Base-by-base conservation (phyloP, 2,329 filamentous ascomycete genomes). In the Pseudogymnoascus verrucosus region DNA sequence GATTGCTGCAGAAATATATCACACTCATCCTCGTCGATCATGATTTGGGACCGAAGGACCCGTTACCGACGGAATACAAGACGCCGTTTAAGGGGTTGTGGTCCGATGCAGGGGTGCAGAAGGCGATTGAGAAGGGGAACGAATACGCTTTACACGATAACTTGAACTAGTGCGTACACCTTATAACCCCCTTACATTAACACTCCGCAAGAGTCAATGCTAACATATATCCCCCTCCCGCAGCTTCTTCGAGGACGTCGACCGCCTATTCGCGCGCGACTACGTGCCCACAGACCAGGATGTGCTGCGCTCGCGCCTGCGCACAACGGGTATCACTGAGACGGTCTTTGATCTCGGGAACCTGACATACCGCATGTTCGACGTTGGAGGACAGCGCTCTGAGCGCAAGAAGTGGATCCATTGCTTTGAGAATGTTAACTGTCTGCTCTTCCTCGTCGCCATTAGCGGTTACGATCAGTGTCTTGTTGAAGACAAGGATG, bases 131-230 rank as follows among this genome's bases (percentile, higher is more conserved):
- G 60, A 93, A 95, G 77, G 95, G 95, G 70, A 96, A 98, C 75
- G 93, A 97, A 78, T 98, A 93, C 77, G 93, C 95, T 16, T 83
- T 98, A 60, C 93, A 98, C 75, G 95, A 98, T 79, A 98, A 98
- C 73, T 78, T 98, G 69, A 86, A 87, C 78, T 99, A 97, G 92
- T 97, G 80, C 72, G 90, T 80, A 64, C 6, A 28, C 11, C 34
- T 51, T 7, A 57, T 64, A 28, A 36, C 47, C 6, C 14, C n/a
- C 42, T 10, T 2, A 37, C 31, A 16, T 60, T 0, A 44, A 44
- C 5, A 11, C 61, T 4, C 28, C 5, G n/a, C 3, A 28, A 51
- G 23, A 21, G 23, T 11, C 28, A 21, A 40, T 19, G 10, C 39
- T 26, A 36, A 63, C 14, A 23, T 68, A 69, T 62, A 64, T 11